Percentiles rank a stretch among this genome's conserved stretches.
phyloP scores from a whole-genome alignment of 371 early-diverging fungal genomes.

The Rhizopus stolonifer region DNA sequence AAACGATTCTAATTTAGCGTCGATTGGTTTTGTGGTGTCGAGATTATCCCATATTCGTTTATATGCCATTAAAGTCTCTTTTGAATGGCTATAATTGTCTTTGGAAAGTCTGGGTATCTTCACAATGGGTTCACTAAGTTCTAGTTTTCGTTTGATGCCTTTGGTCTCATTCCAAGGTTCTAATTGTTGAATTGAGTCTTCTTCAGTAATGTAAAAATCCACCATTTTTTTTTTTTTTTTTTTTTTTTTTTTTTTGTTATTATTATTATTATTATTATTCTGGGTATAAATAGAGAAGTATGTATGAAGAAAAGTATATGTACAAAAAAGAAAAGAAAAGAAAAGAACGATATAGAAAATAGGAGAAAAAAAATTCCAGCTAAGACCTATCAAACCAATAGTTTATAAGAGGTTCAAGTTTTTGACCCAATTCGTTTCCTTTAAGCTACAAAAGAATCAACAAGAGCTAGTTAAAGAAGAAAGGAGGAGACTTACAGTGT shows the following conservation, averaged over 20 bases:
- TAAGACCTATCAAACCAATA: constrained; percentile 18
- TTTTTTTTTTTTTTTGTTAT: no score
- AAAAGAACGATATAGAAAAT: not conserved
- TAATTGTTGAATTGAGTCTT: not conserved
- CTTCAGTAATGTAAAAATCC: not conserved
- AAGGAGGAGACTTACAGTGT: not conserved
- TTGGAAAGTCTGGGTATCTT: not conserved
- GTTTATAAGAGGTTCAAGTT: constrained; percentile 13
- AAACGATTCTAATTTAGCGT: constrained; percentile 19
- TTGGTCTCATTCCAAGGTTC: not conserved
- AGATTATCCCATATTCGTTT: constrained; percentile 21
- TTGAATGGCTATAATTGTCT: not conserved
- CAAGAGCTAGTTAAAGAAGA: not conserved
- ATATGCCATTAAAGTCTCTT: constrained; percentile 7
- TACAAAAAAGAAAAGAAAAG: not conserved
- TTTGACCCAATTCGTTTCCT: constrained; percentile 18
- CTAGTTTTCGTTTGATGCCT: no score
- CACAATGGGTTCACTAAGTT: no score
- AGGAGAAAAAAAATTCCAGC: not conserved
- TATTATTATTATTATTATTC: no score
- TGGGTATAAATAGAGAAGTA: no score
- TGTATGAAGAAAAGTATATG: not conserved
- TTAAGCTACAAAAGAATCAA: constrained; percentile 1
- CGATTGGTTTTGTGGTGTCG: constrained; percentile 7
- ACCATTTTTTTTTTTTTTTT: not conserved